phyloP scores from a whole-genome alignment of 176 grass and related monocot species.

The Ensete ventricosum region DNA sequence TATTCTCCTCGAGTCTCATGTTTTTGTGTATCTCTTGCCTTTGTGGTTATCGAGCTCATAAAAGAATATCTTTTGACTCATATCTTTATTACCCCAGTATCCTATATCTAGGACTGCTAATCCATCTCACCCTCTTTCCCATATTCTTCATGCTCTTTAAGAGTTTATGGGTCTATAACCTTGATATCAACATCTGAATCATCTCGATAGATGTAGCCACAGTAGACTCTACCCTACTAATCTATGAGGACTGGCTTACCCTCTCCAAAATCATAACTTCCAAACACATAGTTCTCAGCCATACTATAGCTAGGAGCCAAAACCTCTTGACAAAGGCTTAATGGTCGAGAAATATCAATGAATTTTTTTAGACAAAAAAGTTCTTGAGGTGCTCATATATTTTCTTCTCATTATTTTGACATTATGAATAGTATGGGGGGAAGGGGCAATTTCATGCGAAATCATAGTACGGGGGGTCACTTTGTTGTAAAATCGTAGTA shows the following conservation, averaged over 20 bases:
- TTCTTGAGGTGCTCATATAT: constrained; percentile 60
- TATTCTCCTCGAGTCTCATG: constrained; percentile 52
- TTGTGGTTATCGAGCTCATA: constrained; percentile 42
- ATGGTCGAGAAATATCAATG: constrained; percentile 44
- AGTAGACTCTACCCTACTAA: constrained; percentile 63
- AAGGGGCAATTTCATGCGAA: too few relatives aligned
- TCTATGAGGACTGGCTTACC: constrained; percentile 54
- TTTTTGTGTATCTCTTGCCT: constrained; percentile 53
- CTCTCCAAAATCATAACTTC: constrained; percentile 63
- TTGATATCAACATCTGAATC: constrained; percentile 39
- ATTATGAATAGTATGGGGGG: constrained; percentile 33
- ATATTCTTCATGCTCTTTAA: constrained; percentile 35
- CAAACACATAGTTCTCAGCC: constrained; percentile 65
- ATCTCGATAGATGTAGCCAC: constrained; percentile 45
- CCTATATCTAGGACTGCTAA: constrained; percentile 65
- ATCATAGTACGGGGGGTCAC: too few relatives aligned
- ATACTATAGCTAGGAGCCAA: constrained; percentile 63
- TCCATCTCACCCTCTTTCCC: constrained; percentile 71
- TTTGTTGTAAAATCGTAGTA: too few relatives aligned
- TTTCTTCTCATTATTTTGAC: constrained; percentile 56
- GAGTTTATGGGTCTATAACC: constrained; percentile 49
- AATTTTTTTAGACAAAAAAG: constrained; percentile 52
- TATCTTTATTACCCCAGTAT: constrained; percentile 47
- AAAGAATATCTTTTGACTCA: constrained; percentile 59
- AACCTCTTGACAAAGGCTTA: constrained; percentile 53